Evolutionary conservation across 148 eudicot genomes (phyloP), one percentile per base, ranked within the genome.

Genomic region (Diospyros kaki): DNA sequence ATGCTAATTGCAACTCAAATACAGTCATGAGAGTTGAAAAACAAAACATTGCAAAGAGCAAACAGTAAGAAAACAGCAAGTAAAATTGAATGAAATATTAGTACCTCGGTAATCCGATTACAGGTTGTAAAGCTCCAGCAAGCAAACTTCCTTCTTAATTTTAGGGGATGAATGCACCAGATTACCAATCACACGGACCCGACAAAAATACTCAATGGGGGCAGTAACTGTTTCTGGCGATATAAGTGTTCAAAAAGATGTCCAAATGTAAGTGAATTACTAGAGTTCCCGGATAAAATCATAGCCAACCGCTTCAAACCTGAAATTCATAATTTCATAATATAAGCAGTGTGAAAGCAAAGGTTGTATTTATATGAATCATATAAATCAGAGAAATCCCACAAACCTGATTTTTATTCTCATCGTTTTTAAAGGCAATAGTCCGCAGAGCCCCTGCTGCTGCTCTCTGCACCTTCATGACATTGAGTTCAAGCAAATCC

Each of bases 171-270:
- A 94, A 80, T 94, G 98, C 39, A 94, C 98, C 79, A 94, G 78
- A 85, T 94, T 94, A 64, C 98, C 98, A 76, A 95, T 90, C 28
- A 92, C 97, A 63, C 98, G 97, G 83, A 94, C 96, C 98, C 92
- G 83, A 39, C 10, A 66, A 69, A 67, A 4, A 7, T 11, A 66
- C 52, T 53, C 56, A 58, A 5, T 58, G 39, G 28, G 28, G 71
- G 44, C 43, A 69, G 15, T 28, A 68, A 81, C 63, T 66, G 58
- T n/a, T 50, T 58, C 60, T 17, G 59, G 50, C 62, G 14, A 73
- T 43, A 42, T 72, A 11, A 64, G 11, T 76, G 12, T n/a, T 28
- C 28, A 28, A 43, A 38, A n/a, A n/a, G 14, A 55, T 62, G 38
- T 42, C 50, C 42, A 56, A 48, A 38, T 64, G 9, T 9, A 40